Evolutionary conservation across 1,284 basidiomycete genomes (phyloP).

Genomic region (Trametes pubescens): DNA sequence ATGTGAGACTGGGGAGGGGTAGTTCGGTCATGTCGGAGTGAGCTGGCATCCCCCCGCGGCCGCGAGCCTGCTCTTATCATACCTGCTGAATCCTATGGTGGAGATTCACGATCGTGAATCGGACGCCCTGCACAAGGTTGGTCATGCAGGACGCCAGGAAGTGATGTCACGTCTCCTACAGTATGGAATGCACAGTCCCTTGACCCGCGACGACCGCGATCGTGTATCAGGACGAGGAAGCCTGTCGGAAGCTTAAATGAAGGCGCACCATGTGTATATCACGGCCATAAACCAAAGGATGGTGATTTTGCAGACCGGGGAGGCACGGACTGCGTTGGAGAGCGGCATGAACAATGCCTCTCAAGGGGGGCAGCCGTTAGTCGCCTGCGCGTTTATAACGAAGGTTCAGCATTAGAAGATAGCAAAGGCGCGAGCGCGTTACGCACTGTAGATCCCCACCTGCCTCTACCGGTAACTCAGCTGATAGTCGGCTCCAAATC

Average conservation of each 20-base stretch:
- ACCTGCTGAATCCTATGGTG: neutral
- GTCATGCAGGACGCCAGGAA: constrained; percentile 10
- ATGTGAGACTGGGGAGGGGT: constrained; percentile 1
- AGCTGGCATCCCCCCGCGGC: neutral
- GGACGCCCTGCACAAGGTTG: constrained; percentile 17
- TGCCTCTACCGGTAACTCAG: neutral
- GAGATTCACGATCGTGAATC: constrained; percentile 2
- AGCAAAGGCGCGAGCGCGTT: neutral
- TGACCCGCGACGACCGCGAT: neutral
- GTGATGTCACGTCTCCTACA: constrained; percentile 16
- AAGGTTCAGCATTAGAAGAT: constrained; percentile 7
- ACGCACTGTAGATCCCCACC: neutral
- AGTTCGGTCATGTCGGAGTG: constrained; percentile 8
- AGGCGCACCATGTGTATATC: neutral
- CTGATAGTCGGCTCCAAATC: constrained; percentile 6
- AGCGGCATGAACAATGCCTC: too few species aligned
- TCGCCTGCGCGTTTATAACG: neutral
- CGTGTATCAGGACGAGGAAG: constrained; percentile 13
- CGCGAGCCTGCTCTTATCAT: constrained; percentile 8
- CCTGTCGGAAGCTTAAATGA: constrained; percentile 11
- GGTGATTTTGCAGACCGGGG: neutral
- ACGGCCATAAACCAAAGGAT: neutral
- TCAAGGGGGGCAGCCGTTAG: too few species aligned
- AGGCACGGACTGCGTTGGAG: neutral
- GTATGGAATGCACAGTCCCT: constrained; percentile 5